Percentiles rank a stretch among this genome's conserved stretches.
Evolutionary conservation across 2,329 filamentous ascomycete genomes (phyloP).

Genomic region (Myriosclerotinia duriaeana): DNA sequence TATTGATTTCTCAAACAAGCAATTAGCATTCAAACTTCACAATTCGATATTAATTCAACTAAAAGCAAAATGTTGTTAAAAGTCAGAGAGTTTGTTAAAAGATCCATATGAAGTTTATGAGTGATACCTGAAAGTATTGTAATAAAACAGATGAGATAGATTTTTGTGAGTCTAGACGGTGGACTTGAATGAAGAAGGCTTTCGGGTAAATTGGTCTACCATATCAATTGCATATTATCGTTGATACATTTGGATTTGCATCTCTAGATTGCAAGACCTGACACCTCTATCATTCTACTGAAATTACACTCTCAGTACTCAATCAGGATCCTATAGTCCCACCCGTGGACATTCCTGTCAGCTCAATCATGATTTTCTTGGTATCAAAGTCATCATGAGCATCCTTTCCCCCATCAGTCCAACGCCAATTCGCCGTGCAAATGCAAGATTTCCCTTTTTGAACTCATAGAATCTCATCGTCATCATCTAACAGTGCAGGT

Average conservation of each 20-base stretch:
- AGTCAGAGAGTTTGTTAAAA: neutral
- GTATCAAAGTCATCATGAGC: slow-evolving; percentile 28
- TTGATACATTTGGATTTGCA: neutral
- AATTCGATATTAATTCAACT: neutral
- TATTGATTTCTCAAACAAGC: too few species aligned
- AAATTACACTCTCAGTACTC: neutral
- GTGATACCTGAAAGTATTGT: neutral
- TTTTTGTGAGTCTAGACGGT: neutral
- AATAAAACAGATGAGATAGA: neutral
- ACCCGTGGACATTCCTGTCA: neutral
- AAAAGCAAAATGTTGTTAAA: neutral
- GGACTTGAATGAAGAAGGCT: too few species aligned
- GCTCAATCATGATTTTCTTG: slow-evolving; percentile 26
- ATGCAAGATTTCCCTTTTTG: slow-evolving; percentile 26
- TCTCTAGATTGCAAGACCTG: neutral
- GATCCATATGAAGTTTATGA: neutral
- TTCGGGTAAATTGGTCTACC: too few species aligned
- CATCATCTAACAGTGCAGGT: slow-evolving; percentile 28
- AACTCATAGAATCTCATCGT: slow-evolving; percentile 35
- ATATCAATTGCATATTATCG: neutral
- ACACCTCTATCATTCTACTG: neutral
- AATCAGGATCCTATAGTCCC: neutral
- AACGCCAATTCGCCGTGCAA: slow-evolving; percentile 31
- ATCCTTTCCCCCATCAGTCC: neutral
- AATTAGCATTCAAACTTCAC: neutral